Conservation (phyloP, 495 filamentous ascomycete species). For the Talaromyces borbonicus region DNA sequence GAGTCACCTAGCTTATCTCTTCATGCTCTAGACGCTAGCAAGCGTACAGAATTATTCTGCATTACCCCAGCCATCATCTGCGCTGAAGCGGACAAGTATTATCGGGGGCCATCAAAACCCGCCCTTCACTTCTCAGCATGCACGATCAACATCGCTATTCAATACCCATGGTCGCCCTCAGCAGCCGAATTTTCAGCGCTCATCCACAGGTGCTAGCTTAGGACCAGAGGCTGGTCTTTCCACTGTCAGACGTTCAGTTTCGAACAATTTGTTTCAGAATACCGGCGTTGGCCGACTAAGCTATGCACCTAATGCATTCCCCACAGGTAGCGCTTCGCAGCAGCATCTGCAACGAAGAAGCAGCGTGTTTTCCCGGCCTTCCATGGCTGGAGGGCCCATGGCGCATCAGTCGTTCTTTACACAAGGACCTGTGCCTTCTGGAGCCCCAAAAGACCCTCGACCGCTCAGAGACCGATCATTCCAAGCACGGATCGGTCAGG, state of each 20-base stretch:
- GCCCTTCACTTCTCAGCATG: conserved; percentile 57
- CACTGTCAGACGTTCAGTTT: conserved; percentile 80
- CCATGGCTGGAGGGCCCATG: conserved; percentile 48
- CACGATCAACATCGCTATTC: conserved; percentile 71
- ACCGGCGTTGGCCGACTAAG: conserved; percentile 53
- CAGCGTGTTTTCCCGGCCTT: conserved; percentile 69
- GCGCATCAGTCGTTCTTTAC: conserved; percentile 88
- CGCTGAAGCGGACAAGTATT: conserved; percentile 89
- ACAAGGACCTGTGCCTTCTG: conserved; percentile 65
- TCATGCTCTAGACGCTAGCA: conserved; percentile 82
- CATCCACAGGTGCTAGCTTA: conserved; percentile 68
- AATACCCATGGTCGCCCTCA: conserved; percentile 81
- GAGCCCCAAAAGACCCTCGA: conserved; percentile 77
- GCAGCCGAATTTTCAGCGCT: conserved; percentile 75
- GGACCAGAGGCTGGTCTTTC: conserved; percentile 64
- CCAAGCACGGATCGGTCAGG: conserved; percentile 72
- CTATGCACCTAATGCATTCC: conserved; percentile 54
- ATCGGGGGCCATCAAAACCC: conserved; percentile 56
- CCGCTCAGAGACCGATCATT: conserved; percentile 74
- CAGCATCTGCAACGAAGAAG: conserved; percentile 57
- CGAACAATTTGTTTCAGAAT: conserved; percentile 55
- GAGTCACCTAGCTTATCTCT: too few species aligned
- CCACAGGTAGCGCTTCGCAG: conserved; percentile 34
- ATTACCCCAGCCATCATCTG: conserved; percentile 89
- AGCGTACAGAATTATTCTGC: conserved; percentile 65